Evolutionary conservation across 208 protist species (phyloP), one percentile per base, ranked within the genome.

Genomic region (Trypanosoma theileri): DNA sequence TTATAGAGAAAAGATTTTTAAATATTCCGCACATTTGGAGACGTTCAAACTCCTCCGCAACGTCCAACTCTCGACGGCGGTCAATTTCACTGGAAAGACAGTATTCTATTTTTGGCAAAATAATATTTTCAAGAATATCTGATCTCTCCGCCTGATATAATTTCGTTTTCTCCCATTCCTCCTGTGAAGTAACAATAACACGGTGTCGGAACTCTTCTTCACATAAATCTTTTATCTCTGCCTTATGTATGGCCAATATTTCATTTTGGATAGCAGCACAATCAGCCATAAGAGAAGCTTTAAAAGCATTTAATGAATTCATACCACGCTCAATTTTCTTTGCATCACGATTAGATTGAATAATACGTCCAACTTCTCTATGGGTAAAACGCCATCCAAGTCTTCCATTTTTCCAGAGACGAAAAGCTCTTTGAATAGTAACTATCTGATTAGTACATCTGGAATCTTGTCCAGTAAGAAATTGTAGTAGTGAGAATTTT

Each of bases 341-440:
- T 13, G 22, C 42, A 58, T 84, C 72, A 35, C 88, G 85, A 12
- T 35, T 19, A 31, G 81, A 61, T 50, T 66, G 73, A 17, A 94
- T 77, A 22, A 82, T 81, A 26, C 75, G 63, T n/a, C 85, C 85
- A 53, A 94, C 53, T 21, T 56, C 57, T 24, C 58, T 46, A 69
- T 94, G 78, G 4, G 84, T 85, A 44, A 50, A 69, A 9, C 74
- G 85, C 79, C 85, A 91, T 19, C 85, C 85, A 12, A 92, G 68
- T 10, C 63, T 68, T 4, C 84, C 84, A 14, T 59, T 61, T 51
- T 76, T 64, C 28, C 66, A 85, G 26, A 59, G 69, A 12, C 69
- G 74, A 53, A 86, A 77, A 19, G 80, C 69, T 0, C 73, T 71
- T 60, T 94, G 88, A 51, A 94, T 71, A 19, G 68, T 71, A 28